These are phyloP conservation scores for Aspergillus quadrilineatus DNA, from an alignment of 2,329 filamentous ascomycete species.

Conservation along the genomic window DNA sequence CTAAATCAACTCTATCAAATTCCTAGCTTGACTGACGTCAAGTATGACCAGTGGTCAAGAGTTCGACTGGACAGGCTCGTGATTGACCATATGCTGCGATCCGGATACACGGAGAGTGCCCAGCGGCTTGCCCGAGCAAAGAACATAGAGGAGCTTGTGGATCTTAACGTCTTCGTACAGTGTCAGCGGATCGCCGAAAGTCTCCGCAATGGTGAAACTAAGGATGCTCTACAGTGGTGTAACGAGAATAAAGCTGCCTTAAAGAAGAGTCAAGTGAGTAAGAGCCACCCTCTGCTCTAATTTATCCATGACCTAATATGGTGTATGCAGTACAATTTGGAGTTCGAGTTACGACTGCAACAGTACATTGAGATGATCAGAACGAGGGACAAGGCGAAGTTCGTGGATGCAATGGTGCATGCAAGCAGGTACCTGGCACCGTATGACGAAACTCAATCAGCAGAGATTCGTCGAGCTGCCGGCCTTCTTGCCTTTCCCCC, in stretches of 20 bases:
- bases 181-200: constrained; percentile 76
- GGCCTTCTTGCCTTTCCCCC: constrained; percentile 75
- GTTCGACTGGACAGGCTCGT: constrained; percentile 77
- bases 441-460: constrained; percentile 66
- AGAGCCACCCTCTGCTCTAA: neutral
- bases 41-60: constrained; percentile 88
- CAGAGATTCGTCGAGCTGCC: constrained; percentile 69
- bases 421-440: constrained; percentile 77
- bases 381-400: constrained; percentile 60
- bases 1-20: constrained; percentile 78
- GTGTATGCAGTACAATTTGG: constrained; percentile 66
- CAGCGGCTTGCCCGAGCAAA: constrained; percentile 71
- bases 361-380: constrained; percentile 92
- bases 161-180: constrained; percentile 81
- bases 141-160: constrained; percentile 76
- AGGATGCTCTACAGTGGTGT: constrained; percentile 85
- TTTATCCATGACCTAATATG: neutral
- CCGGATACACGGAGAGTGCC: constrained; percentile 78
- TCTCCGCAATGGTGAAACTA: constrained; percentile 67
- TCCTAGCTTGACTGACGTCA: constrained; percentile 80
- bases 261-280: constrained; percentile 74
- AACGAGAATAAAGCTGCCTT: constrained; percentile 89
- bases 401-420: constrained; percentile 75
- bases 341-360: constrained; percentile 90
- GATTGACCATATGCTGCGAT: constrained; percentile 87